phyloP scores from a whole-genome alignment of 2,329 filamentous ascomycete genomes.

The Sclerotinia nivalis region DNA sequence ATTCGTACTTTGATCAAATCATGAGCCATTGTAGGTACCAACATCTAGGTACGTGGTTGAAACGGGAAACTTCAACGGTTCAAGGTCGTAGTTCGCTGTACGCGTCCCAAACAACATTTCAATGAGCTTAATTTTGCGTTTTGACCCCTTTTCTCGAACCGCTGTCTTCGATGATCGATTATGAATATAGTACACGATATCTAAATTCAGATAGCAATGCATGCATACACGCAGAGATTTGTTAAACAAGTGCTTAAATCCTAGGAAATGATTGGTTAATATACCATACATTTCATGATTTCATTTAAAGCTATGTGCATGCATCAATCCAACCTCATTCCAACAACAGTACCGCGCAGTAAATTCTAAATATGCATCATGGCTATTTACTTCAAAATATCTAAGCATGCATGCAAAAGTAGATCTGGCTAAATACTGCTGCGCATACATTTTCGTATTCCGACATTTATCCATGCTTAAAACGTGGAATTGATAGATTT shows the following conservation, averaged over 20 bases:
- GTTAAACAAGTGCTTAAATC: not conserved
- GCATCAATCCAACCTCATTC: conserved; percentile 4
- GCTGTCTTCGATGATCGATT: conserved; percentile 1
- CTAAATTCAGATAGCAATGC: conserved; percentile 17
- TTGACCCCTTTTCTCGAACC: not conserved
- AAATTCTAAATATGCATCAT: conserved; percentile 15
- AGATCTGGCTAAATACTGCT: conserved; percentile 9
- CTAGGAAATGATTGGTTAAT: not conserved
- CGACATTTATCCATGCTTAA: conserved; percentile 7
- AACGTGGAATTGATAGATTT: conserved; percentile 16
- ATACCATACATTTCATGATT: not conserved
- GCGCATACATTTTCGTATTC: conserved; percentile 12
- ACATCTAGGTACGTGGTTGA: not conserved
- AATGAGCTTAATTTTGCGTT: not conserved
- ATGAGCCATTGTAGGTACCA: conserved; percentile 12
- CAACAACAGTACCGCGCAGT: not conserved
- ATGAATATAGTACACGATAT: conserved; percentile 5
- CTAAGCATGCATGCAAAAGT: not conserved
- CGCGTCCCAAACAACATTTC: not conserved
- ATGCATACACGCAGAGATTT: conserved; percentile 18
- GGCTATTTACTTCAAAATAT: conserved; percentile 4
- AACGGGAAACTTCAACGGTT: conserved; percentile 7
- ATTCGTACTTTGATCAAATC: conserved; percentile 20
- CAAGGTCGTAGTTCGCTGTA: not conserved
- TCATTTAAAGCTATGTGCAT: conserved; percentile 13